Evolutionary conservation across 192 early-diverging fungal genomes (phyloP).

Genomic region (Radiomyces spectabilis): DNA sequence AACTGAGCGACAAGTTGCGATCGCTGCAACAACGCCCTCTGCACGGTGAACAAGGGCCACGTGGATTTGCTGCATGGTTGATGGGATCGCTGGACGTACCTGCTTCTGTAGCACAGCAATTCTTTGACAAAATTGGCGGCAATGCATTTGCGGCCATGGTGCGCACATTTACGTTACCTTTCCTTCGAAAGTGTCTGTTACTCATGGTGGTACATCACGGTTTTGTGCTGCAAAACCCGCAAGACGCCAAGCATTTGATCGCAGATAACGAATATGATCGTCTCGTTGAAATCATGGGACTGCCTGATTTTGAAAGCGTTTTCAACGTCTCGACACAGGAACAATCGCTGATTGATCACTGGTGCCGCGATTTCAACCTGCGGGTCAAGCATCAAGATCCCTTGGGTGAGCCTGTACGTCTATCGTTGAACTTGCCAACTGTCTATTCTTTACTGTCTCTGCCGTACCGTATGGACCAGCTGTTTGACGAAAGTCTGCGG

Average conservation of each 20-base stretch:
- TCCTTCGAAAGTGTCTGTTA: constrained; percentile 58
- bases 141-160: constrained; percentile 4
- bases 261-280: constrained; percentile 54
- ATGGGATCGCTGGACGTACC: constrained; percentile 7
- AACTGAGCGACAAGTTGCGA: not conserved
- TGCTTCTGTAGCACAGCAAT: not conserved
- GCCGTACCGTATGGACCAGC: constrained; percentile 71
- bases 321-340: constrained; percentile 26
- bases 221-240: constrained; percentile 38
- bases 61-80: constrained; percentile 5
- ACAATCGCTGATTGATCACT: not conserved
- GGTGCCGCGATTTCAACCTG: too few species aligned
- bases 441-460: constrained; percentile 54
- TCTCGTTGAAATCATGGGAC: constrained; percentile 58
- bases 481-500: constrained; percentile 81
- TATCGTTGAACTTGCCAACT: constrained; percentile 44
- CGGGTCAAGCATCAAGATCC: too few species aligned
- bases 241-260: constrained; percentile 22
- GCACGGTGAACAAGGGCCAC: too few species aligned
- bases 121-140: constrained; percentile 9
- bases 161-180: constrained; percentile 61
- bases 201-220: constrained; percentile 61
- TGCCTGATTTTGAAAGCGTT: constrained; percentile 59
- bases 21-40: not conserved
- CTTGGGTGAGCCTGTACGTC: too few species aligned